These are phyloP conservation scores for Sporothrix protearum DNA, from an alignment of 2,329 filamentous ascomycete species.

Conservation along the genomic window DNA sequence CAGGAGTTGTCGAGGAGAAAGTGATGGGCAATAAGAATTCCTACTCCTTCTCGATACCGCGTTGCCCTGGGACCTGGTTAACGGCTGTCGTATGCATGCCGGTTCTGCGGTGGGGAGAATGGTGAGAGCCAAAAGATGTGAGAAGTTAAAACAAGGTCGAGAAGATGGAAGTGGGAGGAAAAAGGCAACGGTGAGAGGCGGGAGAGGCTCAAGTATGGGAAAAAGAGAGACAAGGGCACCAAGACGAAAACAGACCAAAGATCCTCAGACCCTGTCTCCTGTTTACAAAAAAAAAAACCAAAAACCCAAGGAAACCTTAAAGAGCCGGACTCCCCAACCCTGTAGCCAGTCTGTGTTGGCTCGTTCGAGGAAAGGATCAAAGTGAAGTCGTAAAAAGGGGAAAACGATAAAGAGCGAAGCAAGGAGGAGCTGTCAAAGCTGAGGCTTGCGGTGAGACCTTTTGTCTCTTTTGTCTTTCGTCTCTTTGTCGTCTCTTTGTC, in stretches of 20 bases:
- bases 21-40: neutral
- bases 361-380: neutral
- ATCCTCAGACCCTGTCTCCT: neutral
- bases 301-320: neutral
- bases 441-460: slow-evolving; percentile 3
- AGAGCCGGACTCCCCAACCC: neutral
- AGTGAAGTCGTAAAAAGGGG: neutral
- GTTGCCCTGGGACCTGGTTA: slow-evolving; percentile 2
- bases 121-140: neutral
- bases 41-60: neutral
- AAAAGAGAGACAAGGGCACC: neutral
- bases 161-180: neutral
- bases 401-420: neutral
- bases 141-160: neutral
- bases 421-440: neutral
- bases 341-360: neutral
- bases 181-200: neutral
- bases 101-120: neutral
- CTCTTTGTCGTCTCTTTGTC: neutral
- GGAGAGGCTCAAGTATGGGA: neutral
- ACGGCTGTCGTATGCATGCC: slow-evolving; percentile 6
- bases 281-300: neutral
- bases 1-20: neutral
- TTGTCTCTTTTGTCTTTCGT: neutral
- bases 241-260: neutral